Percentiles rank a stretch among this genome's conserved stretches.
Evolutionary conservation across 257 asterid genomes (phyloP).

Genomic region (Solanum okadae): DNA sequence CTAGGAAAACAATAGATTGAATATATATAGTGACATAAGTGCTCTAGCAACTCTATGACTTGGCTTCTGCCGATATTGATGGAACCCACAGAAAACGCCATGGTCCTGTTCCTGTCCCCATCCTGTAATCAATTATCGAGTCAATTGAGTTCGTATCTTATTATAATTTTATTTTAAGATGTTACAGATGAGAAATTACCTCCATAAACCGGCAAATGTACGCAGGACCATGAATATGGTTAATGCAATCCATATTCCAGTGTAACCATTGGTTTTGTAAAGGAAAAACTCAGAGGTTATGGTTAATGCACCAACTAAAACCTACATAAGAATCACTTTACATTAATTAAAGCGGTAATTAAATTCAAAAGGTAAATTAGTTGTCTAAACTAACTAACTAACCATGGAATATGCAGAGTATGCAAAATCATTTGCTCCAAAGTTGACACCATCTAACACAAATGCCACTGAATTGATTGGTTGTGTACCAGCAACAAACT

Average conservation of each 20-base stretch:
- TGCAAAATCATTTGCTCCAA: slow-evolving; percentile 84
- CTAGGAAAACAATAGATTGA: not conserved
- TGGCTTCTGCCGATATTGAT: slow-evolving; percentile 1
- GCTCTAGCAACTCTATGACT: not conserved
- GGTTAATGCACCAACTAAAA: slow-evolving; percentile 52
- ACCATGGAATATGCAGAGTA: slow-evolving; percentile 95
- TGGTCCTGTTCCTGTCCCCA: slow-evolving; percentile 82
- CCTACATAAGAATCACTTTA: slow-evolving; percentile 25
- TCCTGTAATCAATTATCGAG: slow-evolving; percentile 29
- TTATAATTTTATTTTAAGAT: not conserved
- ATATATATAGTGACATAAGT: not conserved
- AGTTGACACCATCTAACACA: slow-evolving; percentile 81
- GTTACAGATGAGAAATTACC: slow-evolving; percentile 27
- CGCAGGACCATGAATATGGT: slow-evolving; percentile 76
- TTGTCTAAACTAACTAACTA: slow-evolving; percentile 26
- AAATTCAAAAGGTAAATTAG: not conserved
- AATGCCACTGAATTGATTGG: slow-evolving; percentile 84
- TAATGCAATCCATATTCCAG: slow-evolving; percentile 85
- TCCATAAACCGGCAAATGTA: slow-evolving; percentile 77
- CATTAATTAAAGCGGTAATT: not conserved
- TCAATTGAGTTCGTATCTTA: not conserved
- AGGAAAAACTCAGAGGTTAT: slow-evolving; percentile 60
- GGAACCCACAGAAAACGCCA: slow-evolving; percentile 53
- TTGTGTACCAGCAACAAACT: slow-evolving; percentile 93
- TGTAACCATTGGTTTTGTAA: slow-evolving; percentile 51